Evolutionary conservation across 2,329 filamentous ascomycete genomes (phyloP).

Genomic region (Arthroderma sp.): DNA sequence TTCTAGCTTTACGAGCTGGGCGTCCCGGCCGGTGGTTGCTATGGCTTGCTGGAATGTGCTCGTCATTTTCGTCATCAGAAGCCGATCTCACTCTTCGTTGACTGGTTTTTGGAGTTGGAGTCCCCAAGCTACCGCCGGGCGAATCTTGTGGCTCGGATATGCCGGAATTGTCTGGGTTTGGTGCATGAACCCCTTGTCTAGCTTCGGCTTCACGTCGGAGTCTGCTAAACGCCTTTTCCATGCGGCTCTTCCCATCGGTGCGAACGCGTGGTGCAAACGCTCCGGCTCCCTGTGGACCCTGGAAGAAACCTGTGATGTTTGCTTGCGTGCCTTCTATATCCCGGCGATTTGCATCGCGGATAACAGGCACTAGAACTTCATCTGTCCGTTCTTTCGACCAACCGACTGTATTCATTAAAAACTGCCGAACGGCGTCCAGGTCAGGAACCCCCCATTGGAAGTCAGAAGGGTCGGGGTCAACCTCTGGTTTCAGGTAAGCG

Average conservation of each 20-base stretch:
- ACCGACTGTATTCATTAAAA: constrained; percentile 82
- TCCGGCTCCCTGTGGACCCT: constrained; percentile 45
- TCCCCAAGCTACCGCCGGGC: background rate
- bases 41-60: too few relatives aligned
- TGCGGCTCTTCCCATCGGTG: constrained; percentile 51
- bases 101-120: too few relatives aligned
- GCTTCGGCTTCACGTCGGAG: constrained; percentile 44
- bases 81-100: background rate
- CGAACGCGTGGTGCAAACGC: constrained; percentile 59
- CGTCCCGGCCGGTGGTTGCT: too few relatives aligned
- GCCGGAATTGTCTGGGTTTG: background rate
- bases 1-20: too few relatives aligned
- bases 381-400: constrained; percentile 89
- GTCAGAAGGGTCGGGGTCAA: constrained; percentile 60
- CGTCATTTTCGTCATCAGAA: too few relatives aligned
- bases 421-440: constrained; percentile 67
- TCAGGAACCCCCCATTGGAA: constrained; percentile 98
- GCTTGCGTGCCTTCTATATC: constrained; percentile 83
- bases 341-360: constrained; percentile 84
- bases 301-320: constrained; percentile 91
- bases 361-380: constrained; percentile 88
- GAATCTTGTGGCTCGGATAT: background rate
- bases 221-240: constrained; percentile 60
- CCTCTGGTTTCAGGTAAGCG: constrained; percentile 76
- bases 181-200: constrained; percentile 9